These are phyloP conservation scores for Tetrahymena malaccensis DNA, from an alignment of 73 alveolate genomes.

Conservation along the genomic window DNA sequence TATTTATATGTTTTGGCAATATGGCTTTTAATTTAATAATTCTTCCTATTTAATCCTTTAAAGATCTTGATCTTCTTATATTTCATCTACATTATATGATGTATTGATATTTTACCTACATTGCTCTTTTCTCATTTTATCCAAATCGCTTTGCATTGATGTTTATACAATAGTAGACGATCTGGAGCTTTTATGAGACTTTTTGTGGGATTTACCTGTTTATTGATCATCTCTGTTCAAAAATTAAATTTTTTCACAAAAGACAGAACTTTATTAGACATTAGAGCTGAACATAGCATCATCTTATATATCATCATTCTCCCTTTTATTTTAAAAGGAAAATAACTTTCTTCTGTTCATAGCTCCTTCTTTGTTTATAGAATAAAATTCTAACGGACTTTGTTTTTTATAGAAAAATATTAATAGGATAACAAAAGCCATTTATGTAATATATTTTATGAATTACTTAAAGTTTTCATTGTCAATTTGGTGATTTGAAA, in stretches of 20 bases:
- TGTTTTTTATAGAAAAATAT: not conserved
- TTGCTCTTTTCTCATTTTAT: not conserved
- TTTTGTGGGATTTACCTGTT: not conserved
- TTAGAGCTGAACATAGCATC: not conserved
- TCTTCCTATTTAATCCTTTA: not conserved
- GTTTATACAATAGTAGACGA: not conserved
- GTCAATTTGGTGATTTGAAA: not conserved
- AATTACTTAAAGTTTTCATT: not conserved
- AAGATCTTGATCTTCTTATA: not conserved
- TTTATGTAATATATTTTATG: not conserved
- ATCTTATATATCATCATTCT: not conserved
- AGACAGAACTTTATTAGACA: not conserved
- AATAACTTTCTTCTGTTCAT: not conserved
- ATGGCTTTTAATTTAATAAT: not conserved
- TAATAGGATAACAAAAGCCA: not conserved
- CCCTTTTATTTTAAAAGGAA: not conserved
- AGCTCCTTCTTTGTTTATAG: not conserved
- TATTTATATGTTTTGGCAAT: not conserved
- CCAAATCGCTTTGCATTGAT: not conserved
- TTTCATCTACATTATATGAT: not conserved
- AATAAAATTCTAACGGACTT: not conserved
- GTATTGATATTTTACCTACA: not conserved
- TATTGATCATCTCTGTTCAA: not conserved
- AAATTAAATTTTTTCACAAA: not conserved
- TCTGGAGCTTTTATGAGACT: not conserved